Evolutionary conservation across 306 rosid species (phyloP).

Genomic region (Hippophae gyantsensis): DNA sequence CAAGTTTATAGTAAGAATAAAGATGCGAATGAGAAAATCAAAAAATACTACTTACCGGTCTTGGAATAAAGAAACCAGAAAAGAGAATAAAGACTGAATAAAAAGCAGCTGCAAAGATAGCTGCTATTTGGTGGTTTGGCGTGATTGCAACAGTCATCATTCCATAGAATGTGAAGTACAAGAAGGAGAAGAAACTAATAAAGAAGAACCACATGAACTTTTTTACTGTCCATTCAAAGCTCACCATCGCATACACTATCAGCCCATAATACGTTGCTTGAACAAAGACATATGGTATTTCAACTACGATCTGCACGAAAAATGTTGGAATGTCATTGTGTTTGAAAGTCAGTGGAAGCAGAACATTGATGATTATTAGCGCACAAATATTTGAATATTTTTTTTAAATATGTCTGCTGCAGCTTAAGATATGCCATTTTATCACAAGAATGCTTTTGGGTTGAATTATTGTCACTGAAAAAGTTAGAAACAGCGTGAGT

Average conservation of each 20-base stretch:
- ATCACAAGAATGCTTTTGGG: too few relatives aligned
- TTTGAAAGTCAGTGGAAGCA: too few relatives aligned
- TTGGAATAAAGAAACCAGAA: conserved; percentile 27
- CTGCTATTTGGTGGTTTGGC: conserved; percentile 20
- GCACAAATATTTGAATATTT: too few relatives aligned
- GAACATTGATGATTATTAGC: too few relatives aligned
- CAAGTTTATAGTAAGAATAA: not conserved
- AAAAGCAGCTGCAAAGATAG: conserved; percentile 23
- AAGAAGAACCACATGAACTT: conserved; percentile 34
- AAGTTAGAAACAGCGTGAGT: too few relatives aligned
- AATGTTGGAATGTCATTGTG: too few relatives aligned
- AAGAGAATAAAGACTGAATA: conserved; percentile 21
- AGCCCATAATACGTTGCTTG: conserved; percentile 21
- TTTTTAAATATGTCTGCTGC: too few relatives aligned
- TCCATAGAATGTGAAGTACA: conserved; percentile 27
- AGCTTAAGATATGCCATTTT: too few relatives aligned
- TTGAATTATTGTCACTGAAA: not conserved
- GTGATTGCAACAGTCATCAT: conserved; percentile 30
- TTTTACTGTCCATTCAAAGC: conserved; percentile 25
- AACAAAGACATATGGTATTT: conserved; percentile 23
- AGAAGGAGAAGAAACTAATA: conserved; percentile 21
- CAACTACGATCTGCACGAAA: conserved; percentile 20
- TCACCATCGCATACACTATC: conserved; percentile 21
- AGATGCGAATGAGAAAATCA: not conserved
- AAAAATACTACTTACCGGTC: conserved; percentile 15